A percentile compares a stretch with the other conserved stretches of the same genome.
These are phyloP conservation scores for Dictyostelium brefeldianum DNA, from an alignment of 78 protist species.

Conservation along the genomic window DNA sequence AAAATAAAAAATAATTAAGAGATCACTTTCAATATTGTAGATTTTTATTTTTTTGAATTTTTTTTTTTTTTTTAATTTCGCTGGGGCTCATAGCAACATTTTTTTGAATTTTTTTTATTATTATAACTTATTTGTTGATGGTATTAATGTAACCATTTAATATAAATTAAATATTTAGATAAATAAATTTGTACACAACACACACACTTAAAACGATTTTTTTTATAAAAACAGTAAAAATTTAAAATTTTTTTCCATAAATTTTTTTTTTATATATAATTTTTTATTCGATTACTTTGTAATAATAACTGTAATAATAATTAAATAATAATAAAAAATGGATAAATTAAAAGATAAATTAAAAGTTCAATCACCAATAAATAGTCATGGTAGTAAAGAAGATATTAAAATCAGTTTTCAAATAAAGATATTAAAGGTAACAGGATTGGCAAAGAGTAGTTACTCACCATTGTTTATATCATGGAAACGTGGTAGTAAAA, in stretches of 20 bases:
- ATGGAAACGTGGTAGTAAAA: constrained; percentile 77
- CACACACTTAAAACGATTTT: not conserved
- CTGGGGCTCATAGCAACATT: too few relatives aligned
- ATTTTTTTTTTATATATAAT: not conserved
- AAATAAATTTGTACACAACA: too few relatives aligned
- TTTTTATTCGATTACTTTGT: not conserved
- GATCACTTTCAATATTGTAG: too few relatives aligned
- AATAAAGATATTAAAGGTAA: constrained; percentile 30
- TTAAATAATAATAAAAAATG: not conserved
- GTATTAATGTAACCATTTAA: too few relatives aligned
- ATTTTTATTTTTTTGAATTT: too few relatives aligned
- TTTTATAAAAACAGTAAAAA: too few relatives aligned
- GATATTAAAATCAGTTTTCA: constrained; percentile 41
- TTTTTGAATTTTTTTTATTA: too few relatives aligned
- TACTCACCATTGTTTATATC: not conserved
- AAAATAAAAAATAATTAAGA: too few relatives aligned
- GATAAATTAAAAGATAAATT: constrained; percentile 26
- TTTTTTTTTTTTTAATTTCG: too few relatives aligned
- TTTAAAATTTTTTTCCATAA: not conserved
- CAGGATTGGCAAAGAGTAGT: constrained; percentile 43
- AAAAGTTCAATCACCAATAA: not conserved
- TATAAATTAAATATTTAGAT: too few relatives aligned
- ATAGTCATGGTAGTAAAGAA: constrained; percentile 7
- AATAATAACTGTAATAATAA: not conserved
- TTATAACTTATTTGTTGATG: too few relatives aligned